Conservation (phyloP, 2,329 filamentous ascomycete genomes). For the Fusarium coicis region DNA sequence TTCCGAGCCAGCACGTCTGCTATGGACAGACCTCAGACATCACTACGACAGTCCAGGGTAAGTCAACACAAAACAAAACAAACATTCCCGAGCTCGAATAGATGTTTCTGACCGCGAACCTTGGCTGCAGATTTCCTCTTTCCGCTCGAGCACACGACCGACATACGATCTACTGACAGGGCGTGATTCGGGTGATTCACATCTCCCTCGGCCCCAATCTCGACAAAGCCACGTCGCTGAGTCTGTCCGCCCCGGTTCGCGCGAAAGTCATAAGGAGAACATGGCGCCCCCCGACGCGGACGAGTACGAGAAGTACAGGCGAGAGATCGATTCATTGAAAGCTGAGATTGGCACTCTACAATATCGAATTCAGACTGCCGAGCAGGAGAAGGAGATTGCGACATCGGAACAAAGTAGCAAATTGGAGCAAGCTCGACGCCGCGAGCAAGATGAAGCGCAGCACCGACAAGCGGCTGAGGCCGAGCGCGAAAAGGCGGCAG, state of each 20-base stretch:
- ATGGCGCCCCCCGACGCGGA: slow-evolving; percentile 68
- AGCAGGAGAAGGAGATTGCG: slow-evolving; percentile 86
- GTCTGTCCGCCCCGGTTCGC: slow-evolving; percentile 60
- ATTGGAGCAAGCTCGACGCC: slow-evolving; percentile 79
- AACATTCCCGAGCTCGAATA: slow-evolving; percentile 1
- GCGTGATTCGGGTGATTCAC: slow-evolving; percentile 54
- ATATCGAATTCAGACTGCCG: slow-evolving; percentile 87
- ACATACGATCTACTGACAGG: slow-evolving; percentile 70
- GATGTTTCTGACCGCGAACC: slow-evolving; percentile 17
- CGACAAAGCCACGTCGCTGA: slow-evolving; percentile 54
- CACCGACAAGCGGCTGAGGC: slow-evolving; percentile 68
- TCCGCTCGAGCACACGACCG: slow-evolving; percentile 62
- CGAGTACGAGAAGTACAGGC: slow-evolving; percentile 67
- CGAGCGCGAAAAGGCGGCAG: slow-evolving; percentile 60
- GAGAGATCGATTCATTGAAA: slow-evolving; percentile 79
- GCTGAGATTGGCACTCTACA: slow-evolving; percentile 88
- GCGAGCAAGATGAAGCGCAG: slow-evolving; percentile 87
- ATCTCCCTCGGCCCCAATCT: slow-evolving; percentile 51
- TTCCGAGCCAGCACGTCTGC: slow-evolving; percentile 52
- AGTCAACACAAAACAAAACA: slow-evolving; percentile 46
- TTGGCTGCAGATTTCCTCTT: slow-evolving; percentile 54
- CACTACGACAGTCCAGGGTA: slow-evolving; percentile 53
- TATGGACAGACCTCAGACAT: slow-evolving; percentile 51
- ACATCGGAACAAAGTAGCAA: slow-evolving; percentile 85
- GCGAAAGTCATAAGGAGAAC: slow-evolving; percentile 70